Base-by-base conservation (phyloP, 257 asterid genomes). In the Primulina eburnea region DNA sequence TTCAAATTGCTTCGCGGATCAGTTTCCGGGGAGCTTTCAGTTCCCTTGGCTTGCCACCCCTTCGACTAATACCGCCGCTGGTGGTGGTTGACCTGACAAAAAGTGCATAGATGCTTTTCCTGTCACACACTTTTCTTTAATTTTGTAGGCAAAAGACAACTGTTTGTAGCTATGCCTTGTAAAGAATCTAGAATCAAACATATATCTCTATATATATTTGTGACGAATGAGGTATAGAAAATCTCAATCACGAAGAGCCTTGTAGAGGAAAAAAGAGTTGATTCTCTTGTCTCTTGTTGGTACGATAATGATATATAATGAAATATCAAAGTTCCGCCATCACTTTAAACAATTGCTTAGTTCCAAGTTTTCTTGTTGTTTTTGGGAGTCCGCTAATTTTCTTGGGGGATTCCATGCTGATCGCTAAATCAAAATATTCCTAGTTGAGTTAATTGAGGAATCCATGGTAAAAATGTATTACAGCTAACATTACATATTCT, bases 1-100 rank as follows among this genome's bases (percentile, higher is more conserved):
- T 61, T 79, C 77, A 4, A 82, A 86, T 14, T 75, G 74, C 60
- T 70, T 65, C 2, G 61, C 89, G 29, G 80, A 72, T 29, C 75
- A 71, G 33, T 73, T 83, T 14, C 80, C 86, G 57, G 76, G 61
- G 64, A 71, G 55, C 50, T 24, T 80, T 30, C 82, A 71, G 60
- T 73, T 85, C 37, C 84, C 95, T 0, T 88, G 95, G 96, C 61
- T 88, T n/a, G 65, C 79, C 6, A 79, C 69, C 20, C 82, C 75
- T 40, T 86, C 83, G 3, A 72, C 87, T 30, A 78, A 89, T 35
- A 75, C 89, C 5, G 79, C 85, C 67, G 91, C 88, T 75, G 90
- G 89, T 75, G 82, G 88, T 16, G 74, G 85, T 77, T 89, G 92
- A 89, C 86, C 70, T 28, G 56, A 66, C 21, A 50, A 16, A 32